Evolutionary conservation across 2,329 filamentous ascomycete species (phyloP), one percentile per base, ranked within the genome.

Genomic region (Venturia aucupariae): DNA sequence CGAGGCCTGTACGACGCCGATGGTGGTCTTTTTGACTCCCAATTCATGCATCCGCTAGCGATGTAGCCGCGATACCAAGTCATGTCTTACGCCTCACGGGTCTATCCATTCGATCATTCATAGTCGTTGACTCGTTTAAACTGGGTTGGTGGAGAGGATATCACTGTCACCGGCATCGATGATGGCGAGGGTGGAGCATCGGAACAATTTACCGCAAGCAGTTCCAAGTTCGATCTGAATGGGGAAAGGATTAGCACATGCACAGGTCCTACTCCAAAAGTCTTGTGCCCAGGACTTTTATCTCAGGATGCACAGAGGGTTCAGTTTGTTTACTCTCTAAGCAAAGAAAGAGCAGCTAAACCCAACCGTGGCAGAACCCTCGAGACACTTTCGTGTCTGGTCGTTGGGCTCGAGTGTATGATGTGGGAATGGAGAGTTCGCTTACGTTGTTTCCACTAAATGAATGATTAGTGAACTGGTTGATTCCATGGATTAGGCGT

Each of bases 171-270:
- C 94, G 78, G 92, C 92, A 81, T 99, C 94, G 71, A 97, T 83
- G 77, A 97, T 89, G 73, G 92, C 88, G 90, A 99, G 95, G 81
- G 92, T 96, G 72, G 90, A 93, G 87, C 90, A 96, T 73, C 92
- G 87, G 89, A 96, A 99, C 77, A 99, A 89, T 85, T 97, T 97
- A 85, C 94, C 94, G 83, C 62, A 97, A 73, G 92, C 92, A 77
- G 92, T 97, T 76, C 94, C 94, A 71, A 99, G 86, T 84, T 97
- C 94, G 77, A 97, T 97, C 92, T 97, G 79, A 79, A 75, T 66
- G 65, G 68, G 68, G 67, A 69, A 68, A 72, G 73, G 75, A 84
- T 88, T 82, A 88, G 85, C 71, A 78, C 73, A 69, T 66, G 69
- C 72, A 75, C 72, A 72, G 79, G 80, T 87, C 90, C 91, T 57